Evolutionary conservation across 2,329 filamentous ascomycete genomes (phyloP).

Genomic region (Stagonosporopsis cucurbitacearum): DNA sequence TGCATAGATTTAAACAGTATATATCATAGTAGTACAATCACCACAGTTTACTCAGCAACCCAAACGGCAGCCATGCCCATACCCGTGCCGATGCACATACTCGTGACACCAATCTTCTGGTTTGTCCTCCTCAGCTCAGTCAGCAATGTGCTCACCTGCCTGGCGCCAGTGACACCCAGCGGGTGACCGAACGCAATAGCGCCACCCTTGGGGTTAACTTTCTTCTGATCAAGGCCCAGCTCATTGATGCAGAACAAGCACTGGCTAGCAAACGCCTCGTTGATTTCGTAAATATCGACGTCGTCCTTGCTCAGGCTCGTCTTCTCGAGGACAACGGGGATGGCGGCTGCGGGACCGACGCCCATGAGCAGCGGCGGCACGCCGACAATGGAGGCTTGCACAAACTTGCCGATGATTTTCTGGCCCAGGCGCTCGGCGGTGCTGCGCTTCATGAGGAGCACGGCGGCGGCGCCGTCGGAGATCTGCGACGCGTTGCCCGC

Average conservation of each 20-base stretch:
- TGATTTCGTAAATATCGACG: conserved; percentile 98
- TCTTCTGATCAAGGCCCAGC: conserved; percentile 79
- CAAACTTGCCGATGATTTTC: conserved; percentile 89
- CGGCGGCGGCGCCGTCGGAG: conserved; percentile 90
- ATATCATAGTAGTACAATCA: neutral
- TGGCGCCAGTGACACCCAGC: conserved; percentile 89
- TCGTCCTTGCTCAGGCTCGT: conserved; percentile 83
- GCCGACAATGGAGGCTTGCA: conserved; percentile 82
- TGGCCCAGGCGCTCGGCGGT: conserved; percentile 89
- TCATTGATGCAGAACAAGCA: conserved; percentile 93
- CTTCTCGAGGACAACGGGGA: conserved; percentile 88
- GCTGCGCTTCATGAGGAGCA: conserved; percentile 92
- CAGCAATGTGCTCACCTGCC: conserved; percentile 90
- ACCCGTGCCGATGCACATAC: conserved; percentile 93
- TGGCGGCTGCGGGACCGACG: conserved; percentile 92
- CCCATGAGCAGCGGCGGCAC: conserved; percentile 96
- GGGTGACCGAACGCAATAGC: conserved; percentile 97
- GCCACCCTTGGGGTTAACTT: conserved; percentile 97
- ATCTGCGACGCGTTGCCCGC: conserved; percentile 96
- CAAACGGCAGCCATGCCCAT: conserved; percentile 98
- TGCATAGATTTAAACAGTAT: neutral
- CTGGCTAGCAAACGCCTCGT: conserved; percentile 97
- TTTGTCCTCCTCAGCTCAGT: conserved; percentile 86
- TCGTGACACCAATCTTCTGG: conserved; percentile 87
- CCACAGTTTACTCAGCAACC: conserved; percentile 80